phyloP scores from a whole-genome alignment of 1,284 basidiomycete species.

The Heterobasidion irregulare region DNA sequence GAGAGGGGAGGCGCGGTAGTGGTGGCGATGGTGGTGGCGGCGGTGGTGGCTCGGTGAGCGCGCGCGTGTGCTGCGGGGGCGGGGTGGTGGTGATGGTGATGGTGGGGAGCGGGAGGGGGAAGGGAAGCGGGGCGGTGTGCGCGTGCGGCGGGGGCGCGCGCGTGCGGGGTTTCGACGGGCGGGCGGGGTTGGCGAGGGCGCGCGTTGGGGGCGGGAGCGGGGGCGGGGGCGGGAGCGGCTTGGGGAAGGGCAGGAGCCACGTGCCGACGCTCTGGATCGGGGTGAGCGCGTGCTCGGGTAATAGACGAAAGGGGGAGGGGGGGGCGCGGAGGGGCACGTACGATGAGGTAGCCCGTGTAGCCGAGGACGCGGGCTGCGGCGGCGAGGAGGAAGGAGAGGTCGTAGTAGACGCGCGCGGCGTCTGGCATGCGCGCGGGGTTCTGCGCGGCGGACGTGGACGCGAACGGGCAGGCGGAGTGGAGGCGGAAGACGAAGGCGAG shows the following conservation, averaged over 20 bases:
- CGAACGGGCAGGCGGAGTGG: background rate
- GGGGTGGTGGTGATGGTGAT: background rate
- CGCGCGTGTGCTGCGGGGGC: background rate
- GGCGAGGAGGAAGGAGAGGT: conserved; percentile 1
- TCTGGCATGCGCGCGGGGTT: background rate
- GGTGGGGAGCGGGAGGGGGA: no score
- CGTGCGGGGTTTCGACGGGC: no score
- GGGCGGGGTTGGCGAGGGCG: background rate
- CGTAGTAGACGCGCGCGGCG: background rate
- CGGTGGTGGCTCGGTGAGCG: background rate
- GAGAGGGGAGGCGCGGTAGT: background rate
- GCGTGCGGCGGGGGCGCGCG: no score
- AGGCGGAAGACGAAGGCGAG: background rate
- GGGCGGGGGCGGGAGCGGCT: background rate
- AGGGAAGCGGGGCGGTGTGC: no score
- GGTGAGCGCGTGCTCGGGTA: background rate
- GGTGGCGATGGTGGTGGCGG: no score
- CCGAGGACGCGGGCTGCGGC: conserved; percentile 3
- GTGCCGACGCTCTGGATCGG: conserved; percentile 1
- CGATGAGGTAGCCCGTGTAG: conserved; percentile 7
- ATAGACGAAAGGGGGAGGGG: background rate
- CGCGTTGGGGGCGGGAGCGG: no score
- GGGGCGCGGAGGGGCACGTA: background rate
- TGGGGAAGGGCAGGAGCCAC: conserved; percentile 3
- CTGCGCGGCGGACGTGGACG: background rate